Evolutionary conservation across 1,139 yeast genomes (phyloP).

Genomic region (Spathaspora sp.): DNA sequence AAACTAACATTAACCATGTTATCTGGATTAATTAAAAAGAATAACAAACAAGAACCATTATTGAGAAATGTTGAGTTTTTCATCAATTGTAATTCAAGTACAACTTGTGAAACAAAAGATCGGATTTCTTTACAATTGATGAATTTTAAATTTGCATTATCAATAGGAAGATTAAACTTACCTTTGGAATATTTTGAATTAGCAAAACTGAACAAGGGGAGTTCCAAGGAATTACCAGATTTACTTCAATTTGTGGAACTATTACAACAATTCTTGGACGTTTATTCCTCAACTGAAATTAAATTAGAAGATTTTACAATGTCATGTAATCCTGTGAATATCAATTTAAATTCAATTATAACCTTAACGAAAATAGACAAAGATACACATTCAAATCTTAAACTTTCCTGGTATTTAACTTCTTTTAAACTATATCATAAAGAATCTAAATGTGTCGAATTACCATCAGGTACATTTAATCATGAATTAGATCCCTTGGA

Average conservation of each 20-base stretch:
- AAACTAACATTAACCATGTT: conserved; percentile 25
- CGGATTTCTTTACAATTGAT: conserved; percentile 14
- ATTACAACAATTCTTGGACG: conserved; percentile 10
- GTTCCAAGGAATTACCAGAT: conserved; percentile 4
- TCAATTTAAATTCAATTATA: conserved; percentile 21
- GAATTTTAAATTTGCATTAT: conserved; percentile 20
- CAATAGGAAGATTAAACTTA: conserved; percentile 27
- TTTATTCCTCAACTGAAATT: conserved; percentile 18
- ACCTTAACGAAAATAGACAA: conserved; percentile 16
- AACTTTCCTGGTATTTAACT: conserved; percentile 20
- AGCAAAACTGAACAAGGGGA: background rate
- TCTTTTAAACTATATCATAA: conserved; percentile 31
- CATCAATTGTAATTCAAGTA: conserved; percentile 24
- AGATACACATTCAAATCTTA: conserved; percentile 8
- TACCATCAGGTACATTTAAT: conserved; percentile 35
- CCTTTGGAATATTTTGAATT: conserved; percentile 24
- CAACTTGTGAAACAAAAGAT: conserved; percentile 20
- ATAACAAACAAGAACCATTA: conserved; percentile 18
- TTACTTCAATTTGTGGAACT: conserved; percentile 9
- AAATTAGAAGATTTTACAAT: conserved; percentile 34
- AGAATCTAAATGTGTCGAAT: conserved; percentile 32
- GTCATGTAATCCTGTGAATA: conserved; percentile 16
- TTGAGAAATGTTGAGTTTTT: conserved; percentile 34
- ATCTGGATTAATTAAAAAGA: conserved; percentile 29
- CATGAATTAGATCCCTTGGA: conserved; percentile 23